Base-by-base conservation (phyloP, 2,329 filamentous ascomycete genomes). In the Arthrinium puccinioides region DNA sequence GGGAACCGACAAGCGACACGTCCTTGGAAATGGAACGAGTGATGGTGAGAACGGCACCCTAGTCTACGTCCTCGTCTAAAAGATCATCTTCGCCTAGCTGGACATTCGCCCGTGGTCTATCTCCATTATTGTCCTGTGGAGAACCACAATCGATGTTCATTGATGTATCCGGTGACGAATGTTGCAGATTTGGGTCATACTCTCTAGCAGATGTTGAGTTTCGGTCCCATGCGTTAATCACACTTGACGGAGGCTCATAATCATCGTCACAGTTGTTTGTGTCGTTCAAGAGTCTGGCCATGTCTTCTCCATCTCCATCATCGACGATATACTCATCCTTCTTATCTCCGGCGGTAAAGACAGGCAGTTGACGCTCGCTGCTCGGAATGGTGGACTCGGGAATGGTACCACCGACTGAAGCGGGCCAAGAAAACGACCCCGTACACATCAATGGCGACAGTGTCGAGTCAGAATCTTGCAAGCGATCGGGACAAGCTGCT, bases 31-130 rank as follows among this genome's bases (percentile, higher is more conserved):
- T 38, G 7, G 27, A 30, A 27, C 38, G 44, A 7, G 38, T 38
- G 14, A 50, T 43, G 9, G 39, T 23, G 35, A 50, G 41, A 7
- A 68, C 49, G 5, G 44, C 33, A 27, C 59, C 47, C 67, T 66
- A 70, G 40, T 68, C 64, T 11, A 67, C 49, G 4, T 63, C 61
- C 10, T 63, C 53, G 19, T 59, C 54, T 7, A 68, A 45, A 4
- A 62, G 43, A 15, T 62, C 49, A n/a, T 53, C 42, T 23, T 42
- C 36, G 9, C 9, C n/a, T 23, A 20, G 13, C 27, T n/a, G n/a
- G n/a, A n/a, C n/a, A n/a, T n/a, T n/a, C n/a, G n/a, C n/a, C n/a
- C n/a, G n/a, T n/a, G n/a, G n/a, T n/a, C n/a, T n/a, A n/a, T n/a
- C n/a, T n/a, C 14, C 8, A 23, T 3, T 11, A 34, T 41, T 24